Conservation (phyloP, 768 basidiomycete genomes). For the Trametes cubensis region DNA sequence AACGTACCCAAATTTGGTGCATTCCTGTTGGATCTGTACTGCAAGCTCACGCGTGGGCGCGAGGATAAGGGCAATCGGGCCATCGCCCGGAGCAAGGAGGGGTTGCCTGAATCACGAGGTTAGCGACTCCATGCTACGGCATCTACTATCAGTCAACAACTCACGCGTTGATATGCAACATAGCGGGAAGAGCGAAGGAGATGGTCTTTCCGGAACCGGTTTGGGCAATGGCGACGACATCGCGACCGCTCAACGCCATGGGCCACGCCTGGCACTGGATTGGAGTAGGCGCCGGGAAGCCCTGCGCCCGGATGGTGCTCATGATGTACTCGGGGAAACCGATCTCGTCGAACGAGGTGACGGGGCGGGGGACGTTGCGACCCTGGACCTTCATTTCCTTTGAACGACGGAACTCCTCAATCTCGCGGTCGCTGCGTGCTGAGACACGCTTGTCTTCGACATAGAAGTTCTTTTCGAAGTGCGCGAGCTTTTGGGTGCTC, state of each 20-base stretch:
- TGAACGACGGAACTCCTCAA: conserved; percentile 79
- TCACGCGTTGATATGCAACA: conserved; percentile 99
- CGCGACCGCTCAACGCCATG: conserved; percentile 93
- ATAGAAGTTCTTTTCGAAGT: conserved; percentile 98
- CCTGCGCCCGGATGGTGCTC: conserved; percentile 90
- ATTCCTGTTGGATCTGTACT: conserved; percentile 98
- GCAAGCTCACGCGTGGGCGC: conserved; percentile 98
- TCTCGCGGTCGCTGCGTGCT: conserved; percentile 76
- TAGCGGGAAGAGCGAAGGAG: conserved; percentile 96
- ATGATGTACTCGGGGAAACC: conserved; percentile 97
- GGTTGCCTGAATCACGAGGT: conserved; percentile 66
- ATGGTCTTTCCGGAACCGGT: conserved; percentile 99
- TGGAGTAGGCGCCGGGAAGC: conserved; percentile 87
- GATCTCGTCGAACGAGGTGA: conserved; percentile 90
- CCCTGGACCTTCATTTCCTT: conserved; percentile 97
- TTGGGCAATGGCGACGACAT: conserved; percentile 95
- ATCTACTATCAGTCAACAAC: conserved; percentile 35
- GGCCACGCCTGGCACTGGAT: conserved; percentile 99
- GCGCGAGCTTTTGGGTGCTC: conserved; percentile 68
- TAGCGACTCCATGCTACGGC: background rate
- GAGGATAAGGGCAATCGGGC: conserved; percentile 94
- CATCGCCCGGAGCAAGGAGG: conserved; percentile 89
- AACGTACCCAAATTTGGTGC: conserved; percentile 92
- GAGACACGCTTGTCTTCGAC: conserved; percentile 86
- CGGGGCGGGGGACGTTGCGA: conserved; percentile 82